Base-by-base conservation (phyloP, 768 basidiomycete genomes). In the Ramaria rubella region DNA sequence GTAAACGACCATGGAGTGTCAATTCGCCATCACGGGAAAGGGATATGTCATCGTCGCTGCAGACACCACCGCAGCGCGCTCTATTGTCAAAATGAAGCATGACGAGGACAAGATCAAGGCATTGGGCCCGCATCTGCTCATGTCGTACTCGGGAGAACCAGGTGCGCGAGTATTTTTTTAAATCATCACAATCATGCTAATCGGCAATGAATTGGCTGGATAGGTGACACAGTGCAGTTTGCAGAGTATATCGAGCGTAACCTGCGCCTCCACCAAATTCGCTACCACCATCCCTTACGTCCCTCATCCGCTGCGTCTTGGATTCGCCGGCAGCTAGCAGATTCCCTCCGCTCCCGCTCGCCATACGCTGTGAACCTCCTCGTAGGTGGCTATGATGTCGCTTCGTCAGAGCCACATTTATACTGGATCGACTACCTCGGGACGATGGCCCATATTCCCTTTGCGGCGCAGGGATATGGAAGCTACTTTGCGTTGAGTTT, bases 351-450 rank as follows among this genome's bases (percentile, higher is more conserved):
- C 48, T 93, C 93, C 0, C 81, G 90, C 57, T 79, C 81, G 52
- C 88, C 95, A 0, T 98, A 96, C 70, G 69, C 86, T 1, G 96
- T 99, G 64, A 95, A 97, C 68, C 76, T 99, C 3, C 84, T 99
- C 4, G 73, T 99, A 9, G 95, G 90, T 5, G 96, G 96, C 14
- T 98, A 85, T 69, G 96, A 99, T 70, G 81, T 81, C 52, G 82
- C 89, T 38, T 79, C 80, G 6, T 57, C 64, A 9, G 58, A 58
- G 19, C 92, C 94, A 5, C 81, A 82, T 60, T 77, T 95, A 12
- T 96, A 94, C 75, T 98, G 94, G 94, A 77, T 97, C 58, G 96
- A 99, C 74, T 93, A 95, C 70, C 79, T 96, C 30, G 96, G 96
- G 24, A 95, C 96, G 5, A 78, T 89, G 66, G 81, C 85, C 3